Base-by-base conservation (phyloP, 495 filamentous ascomycete genomes). In the Penicillium herquei region DNA sequence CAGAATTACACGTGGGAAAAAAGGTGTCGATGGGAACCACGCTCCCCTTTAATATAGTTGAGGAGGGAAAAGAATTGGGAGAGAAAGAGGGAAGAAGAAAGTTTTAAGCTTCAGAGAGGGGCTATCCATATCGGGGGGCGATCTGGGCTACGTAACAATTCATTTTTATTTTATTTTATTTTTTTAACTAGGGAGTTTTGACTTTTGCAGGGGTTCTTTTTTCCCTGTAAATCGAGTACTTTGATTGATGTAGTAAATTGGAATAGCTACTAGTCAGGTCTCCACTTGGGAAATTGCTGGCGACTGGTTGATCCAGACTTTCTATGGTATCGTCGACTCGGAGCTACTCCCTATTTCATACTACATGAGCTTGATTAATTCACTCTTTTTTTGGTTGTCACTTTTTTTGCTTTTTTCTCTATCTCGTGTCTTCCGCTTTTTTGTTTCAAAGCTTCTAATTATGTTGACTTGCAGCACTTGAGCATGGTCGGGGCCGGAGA, bases 271-370 rank as follows among this genome's bases (percentile, higher is more conserved):
- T 62, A 5, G 7, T 30, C 21, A 2, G 10, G 14, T 31, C 21
- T 46, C 43, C 43, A 46, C 43, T 33, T 46, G 21, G 7, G 4
- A 46, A 46, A 33, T 46, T 57, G 21, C 37, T 49, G 51, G 51
- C 58, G 57, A 64, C 57, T 64, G 51, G 60, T 35, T 50, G 39
- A 54, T 61, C 64, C 64, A 66, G 32, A 64, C 42, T 59, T 59
- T 48, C 49, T 32, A 35, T 50, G 48, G 37, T 48, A 26, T 63
- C 62, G 48, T 63, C 63, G 65, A 65, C 65, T 54, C 62, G 14
- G 55, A 43, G 52, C 50, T 32, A 7, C n/a, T 10, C 6, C 12
- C 10, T 45, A 4, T 1, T n/a, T 31, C 43, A 46, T 39, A 6
- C 6, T 2, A 39, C 51, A 54, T 34, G n/a, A n/a, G n/a, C n/a